Conservation (phyloP, 1,284 basidiomycete genomes). For the Leccinum subfulvum region DNA sequence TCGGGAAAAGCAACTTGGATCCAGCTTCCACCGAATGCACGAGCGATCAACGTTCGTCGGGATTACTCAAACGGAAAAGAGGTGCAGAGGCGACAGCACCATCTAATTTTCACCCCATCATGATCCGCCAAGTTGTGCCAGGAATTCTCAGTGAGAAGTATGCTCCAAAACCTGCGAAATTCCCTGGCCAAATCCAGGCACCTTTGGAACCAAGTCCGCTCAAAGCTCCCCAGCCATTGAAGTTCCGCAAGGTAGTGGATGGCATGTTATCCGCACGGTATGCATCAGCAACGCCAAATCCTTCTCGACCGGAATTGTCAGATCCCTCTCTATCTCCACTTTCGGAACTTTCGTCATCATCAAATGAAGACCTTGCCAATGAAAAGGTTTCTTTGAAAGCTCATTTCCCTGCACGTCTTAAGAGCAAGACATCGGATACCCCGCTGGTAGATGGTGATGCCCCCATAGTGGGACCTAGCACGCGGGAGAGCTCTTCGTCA, state of each 20-base stretch:
- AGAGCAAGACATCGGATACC: constrained; percentile 4
- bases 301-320: constrained; percentile 3
- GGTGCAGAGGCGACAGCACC: constrained; percentile 30
- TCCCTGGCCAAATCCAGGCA: constrained; percentile 12
- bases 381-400: background rate
- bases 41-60: constrained; percentile 14
- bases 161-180: constrained; percentile 22
- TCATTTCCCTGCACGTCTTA: background rate
- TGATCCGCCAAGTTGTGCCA: constrained; percentile 38
- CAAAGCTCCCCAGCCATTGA: constrained; percentile 28
- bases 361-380: constrained; percentile 17
- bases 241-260: constrained; percentile 37
- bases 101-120: constrained; percentile 27
- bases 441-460: constrained; percentile 1
- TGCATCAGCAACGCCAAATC: constrained; percentile 18
- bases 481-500: background rate
- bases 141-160: constrained; percentile 36
- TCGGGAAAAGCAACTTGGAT: constrained; percentile 28
- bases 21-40: constrained; percentile 16
- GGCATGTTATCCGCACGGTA: constrained; percentile 35
- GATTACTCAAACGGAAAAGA: constrained; percentile 44
- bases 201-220: constrained; percentile 17
- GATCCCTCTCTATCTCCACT: constrained; percentile 24
- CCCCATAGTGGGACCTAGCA: background rate
- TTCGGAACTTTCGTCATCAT: constrained; percentile 29